These are phyloP conservation scores for Clitoria ternatea DNA, from an alignment of 306 rosid species.

Conservation along the genomic window DNA sequence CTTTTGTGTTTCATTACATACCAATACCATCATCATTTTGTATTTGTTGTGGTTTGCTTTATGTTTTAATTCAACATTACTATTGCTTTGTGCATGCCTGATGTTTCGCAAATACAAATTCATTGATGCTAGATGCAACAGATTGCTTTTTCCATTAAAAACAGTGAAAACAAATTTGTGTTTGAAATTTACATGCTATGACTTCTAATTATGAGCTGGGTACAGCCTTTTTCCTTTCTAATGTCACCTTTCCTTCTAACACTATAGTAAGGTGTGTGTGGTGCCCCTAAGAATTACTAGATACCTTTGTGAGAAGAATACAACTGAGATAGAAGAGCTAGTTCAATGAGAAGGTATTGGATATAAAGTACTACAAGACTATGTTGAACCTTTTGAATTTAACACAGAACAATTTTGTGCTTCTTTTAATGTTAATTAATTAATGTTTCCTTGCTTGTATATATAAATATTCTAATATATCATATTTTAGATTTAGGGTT, in stretches of 20 bases:
- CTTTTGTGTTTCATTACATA: background rate
- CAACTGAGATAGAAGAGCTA: background rate
- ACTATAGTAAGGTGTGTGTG: background rate
- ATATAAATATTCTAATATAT: background rate
- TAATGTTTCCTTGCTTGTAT: background rate
- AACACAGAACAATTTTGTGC: background rate
- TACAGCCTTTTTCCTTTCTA: background rate
- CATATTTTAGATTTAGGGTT: too few species aligned
- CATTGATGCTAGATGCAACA: background rate
- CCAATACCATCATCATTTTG: background rate
- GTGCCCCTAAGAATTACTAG: background rate
- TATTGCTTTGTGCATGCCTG: background rate
- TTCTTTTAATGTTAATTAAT: background rate
- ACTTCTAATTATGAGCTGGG: background rate
- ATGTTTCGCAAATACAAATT: background rate
- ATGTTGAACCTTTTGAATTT: background rate
- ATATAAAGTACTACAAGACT: background rate
- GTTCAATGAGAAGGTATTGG: background rate
- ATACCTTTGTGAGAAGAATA: background rate
- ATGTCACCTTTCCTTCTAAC: background rate
- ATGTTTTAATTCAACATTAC: background rate
- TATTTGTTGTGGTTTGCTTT: background rate
- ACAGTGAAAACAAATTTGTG: background rate
- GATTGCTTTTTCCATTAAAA: background rate
- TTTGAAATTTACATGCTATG: conserved; percentile 1